Percentiles rank a stretch among this genome's conserved stretches.
Evolutionary conservation across 1,284 basidiomycete genomes (phyloP).

Genomic region (Microstroma glucosiphilum): DNA sequence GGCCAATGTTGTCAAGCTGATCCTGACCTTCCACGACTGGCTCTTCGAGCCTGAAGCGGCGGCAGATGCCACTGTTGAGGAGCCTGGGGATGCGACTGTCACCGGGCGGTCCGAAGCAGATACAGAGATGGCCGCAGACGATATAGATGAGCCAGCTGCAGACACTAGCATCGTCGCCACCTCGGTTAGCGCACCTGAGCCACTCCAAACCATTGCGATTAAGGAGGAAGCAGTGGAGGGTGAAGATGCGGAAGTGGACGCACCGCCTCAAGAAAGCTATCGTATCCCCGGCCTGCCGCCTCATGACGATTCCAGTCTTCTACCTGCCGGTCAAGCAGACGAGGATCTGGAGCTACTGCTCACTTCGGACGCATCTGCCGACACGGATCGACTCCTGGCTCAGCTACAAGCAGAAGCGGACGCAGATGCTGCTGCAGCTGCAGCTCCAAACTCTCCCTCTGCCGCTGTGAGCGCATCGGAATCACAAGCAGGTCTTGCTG

Average conservation of each 20-base stretch:
- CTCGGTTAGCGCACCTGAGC: neutral
- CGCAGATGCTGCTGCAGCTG: neutral
- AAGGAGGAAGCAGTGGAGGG: neutral
- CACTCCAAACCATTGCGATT: neutral
- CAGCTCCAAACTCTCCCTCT: neutral
- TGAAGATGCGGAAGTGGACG: neutral
- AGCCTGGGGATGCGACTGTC: conserved; percentile 17
- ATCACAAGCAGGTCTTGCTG: neutral
- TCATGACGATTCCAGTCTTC: neutral
- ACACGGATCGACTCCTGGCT: neutral
- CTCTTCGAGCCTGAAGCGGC: conserved; percentile 44
- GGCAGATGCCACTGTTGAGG: conserved; percentile 7
- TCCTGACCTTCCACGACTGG: conserved; percentile 46
- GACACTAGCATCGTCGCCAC: neutral
- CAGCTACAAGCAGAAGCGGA: conserved; percentile 3
- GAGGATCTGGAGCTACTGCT: neutral
- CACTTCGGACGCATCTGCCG: neutral
- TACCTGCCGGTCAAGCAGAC: neutral
- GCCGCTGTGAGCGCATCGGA: neutral
- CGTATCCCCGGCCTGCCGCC: no score
- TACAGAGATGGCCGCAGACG: neutral
- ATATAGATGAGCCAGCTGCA: neutral
- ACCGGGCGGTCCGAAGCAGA: neutral
- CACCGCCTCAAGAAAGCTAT: no score
- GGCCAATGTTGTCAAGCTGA: conserved; percentile 48